Base-by-base conservation (phyloP, 2,329 filamentous ascomycete genomes). In the Microcera coccophila region DNA sequence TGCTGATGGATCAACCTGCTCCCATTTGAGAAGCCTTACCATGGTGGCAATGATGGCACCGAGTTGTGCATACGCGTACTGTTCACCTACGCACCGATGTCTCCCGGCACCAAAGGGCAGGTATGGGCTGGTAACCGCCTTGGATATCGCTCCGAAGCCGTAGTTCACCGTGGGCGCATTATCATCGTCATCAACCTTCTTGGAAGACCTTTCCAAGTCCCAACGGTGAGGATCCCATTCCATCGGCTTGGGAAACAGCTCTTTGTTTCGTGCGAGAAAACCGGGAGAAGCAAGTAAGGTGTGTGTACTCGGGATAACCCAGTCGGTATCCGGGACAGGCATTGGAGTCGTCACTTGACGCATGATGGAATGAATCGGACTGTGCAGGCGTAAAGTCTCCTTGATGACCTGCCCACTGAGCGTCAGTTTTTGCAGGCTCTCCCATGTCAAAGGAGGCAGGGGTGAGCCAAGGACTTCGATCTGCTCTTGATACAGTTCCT, bases 91-190 rank as follows among this genome's bases (percentile, higher is more conserved):
- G 68, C 91, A 97, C 47, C 91, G 78, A 69, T 96, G 91, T 50
- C 91, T 76, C 28, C 91, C 91, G n/a, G 90, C 91, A 36, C 91
- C 91, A 62, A 97, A 97, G 1, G 91, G 91, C 24, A 97, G 76
- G 64, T 96, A 97, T 0, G 91, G 90, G 21, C 87, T 93, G 43
- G 79, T 81, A 7, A 88, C 84, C 42, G 90, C 91, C 74, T 95
- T 95, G 72, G 79, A 90, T 54, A 96, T 86, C 41, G 94, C 71
- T 43, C 91, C 90, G 64, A 95, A 96, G n/a, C 91, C 90, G 62
- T 95, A 96, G 61, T 96, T 90, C 39, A 91, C 78, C 66, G 87
- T 89, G 67, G 83, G 85, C 54, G 82, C 76, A 56, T 82, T 78
- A 12, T 79, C 77, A 56, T 82, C 78, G 11, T 79, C 77, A 24